phyloP scores from a whole-genome alignment of 2,329 filamentous ascomycete genomes.

The Phialemoniopsis sp. region DNA sequence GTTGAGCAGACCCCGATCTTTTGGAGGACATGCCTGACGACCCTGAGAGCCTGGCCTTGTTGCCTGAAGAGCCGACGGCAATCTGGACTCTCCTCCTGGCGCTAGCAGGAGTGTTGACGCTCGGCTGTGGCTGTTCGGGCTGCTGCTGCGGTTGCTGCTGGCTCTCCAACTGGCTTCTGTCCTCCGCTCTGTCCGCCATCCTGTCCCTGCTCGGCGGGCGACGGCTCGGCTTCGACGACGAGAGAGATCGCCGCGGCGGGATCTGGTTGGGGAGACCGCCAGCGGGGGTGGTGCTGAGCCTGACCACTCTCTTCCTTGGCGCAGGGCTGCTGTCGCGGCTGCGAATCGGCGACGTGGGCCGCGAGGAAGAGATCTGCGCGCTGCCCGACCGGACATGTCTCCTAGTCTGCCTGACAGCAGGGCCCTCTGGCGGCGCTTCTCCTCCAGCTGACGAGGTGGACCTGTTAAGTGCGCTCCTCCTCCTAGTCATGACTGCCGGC shows the following conservation, averaged over 20 bases:
- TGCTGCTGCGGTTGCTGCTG: conserved; percentile 4
- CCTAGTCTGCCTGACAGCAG: conserved; percentile 22
- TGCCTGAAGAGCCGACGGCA: conserved; percentile 45
- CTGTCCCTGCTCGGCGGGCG: conserved; percentile 18
- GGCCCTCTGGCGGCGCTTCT: conserved; percentile 19
- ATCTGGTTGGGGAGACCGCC: conserved; percentile 20
- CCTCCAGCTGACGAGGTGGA: conserved; percentile 39
- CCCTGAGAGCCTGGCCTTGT: conserved; percentile 26
- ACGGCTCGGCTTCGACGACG: conserved; percentile 22
- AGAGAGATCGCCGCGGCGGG: conserved; percentile 47
- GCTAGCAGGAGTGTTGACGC: conserved; percentile 49
- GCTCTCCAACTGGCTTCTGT: conserved; percentile 15
- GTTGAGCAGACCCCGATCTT: conserved; percentile 24
- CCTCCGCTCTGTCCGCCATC: conserved; percentile 23
- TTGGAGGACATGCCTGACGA: conserved; percentile 30
- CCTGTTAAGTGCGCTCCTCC: conserved; percentile 43
- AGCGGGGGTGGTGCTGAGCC: conserved; percentile 40
- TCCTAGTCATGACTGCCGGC: conserved; percentile 43
- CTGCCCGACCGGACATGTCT: conserved; percentile 43
- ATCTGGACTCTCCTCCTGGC: conserved; percentile 52
- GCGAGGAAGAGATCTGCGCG: conserved; percentile 34
- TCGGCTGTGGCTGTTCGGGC: conserved; percentile 21
- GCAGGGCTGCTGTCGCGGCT: conserved; percentile 48
- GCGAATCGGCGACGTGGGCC: conserved; percentile 36
- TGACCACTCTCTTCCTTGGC: conserved; percentile 50